Conservation (phyloP, 1,284 basidiomycete species). For the Naganishia cerealis region DNA sequence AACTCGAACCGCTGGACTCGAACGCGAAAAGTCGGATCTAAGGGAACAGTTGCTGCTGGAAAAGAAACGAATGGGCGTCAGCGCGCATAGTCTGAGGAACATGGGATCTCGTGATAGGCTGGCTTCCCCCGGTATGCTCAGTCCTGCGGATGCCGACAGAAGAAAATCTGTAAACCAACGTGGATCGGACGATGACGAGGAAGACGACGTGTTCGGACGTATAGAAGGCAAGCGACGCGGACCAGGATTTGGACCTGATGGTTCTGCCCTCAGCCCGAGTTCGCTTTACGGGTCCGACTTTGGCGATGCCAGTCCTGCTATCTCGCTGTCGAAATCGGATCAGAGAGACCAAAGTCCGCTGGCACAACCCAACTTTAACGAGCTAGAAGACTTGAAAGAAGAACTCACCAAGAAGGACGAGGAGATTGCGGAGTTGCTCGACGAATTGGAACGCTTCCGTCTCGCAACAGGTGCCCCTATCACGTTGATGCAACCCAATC, state of each 20-base stretch:
- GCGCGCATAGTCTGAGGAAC: slow-evolving; percentile 66
- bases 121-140: slow-evolving; percentile 28
- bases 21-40: slow-evolving; percentile 87
- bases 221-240: slow-evolving; percentile 56
- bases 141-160: slow-evolving; percentile 53
- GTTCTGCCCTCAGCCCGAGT: slow-evolving; percentile 55
- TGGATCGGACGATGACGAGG: slow-evolving; percentile 62
- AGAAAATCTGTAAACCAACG: slow-evolving; percentile 57
- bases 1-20: slow-evolving; percentile 79
- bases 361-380: slow-evolving; percentile 49
- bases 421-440: slow-evolving; percentile 7
- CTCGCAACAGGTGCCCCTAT: background rate
- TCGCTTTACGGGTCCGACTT: slow-evolving; percentile 52
- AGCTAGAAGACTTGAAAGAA: slow-evolving; percentile 45
- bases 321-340: slow-evolving; percentile 60
- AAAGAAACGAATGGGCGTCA: slow-evolving; percentile 60
- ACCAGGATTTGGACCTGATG: slow-evolving; percentile 62
- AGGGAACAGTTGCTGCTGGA: slow-evolving; percentile 74
- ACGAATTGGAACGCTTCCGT: slow-evolving; percentile 12
- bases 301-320: slow-evolving; percentile 62
- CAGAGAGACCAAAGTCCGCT: slow-evolving; percentile 45
- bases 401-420: slow-evolving; percentile 19
- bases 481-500: background rate
- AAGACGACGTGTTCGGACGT: slow-evolving; percentile 65
- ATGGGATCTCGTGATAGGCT: slow-evolving; percentile 54